phyloP scores from a whole-genome alignment of 2,329 filamentous ascomycete genomes.

The Fusarium sp. region DNA sequence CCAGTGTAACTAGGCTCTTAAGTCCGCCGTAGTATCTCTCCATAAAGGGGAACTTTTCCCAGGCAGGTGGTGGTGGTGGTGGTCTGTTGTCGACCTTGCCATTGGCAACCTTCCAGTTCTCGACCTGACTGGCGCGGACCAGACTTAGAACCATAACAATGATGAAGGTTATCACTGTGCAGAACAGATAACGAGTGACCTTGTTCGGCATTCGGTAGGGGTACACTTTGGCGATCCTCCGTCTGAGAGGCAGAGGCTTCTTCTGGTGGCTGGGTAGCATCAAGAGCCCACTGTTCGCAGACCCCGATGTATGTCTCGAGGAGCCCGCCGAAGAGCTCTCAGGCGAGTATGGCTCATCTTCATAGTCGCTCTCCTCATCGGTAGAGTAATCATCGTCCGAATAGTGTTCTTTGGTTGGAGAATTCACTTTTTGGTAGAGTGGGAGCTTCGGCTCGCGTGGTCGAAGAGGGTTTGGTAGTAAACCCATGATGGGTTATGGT shows the following conservation, averaged over 20 bases:
- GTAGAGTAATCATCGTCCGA: slow-evolving; percentile 64
- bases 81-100: slow-evolving; percentile 60
- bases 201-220: slow-evolving; percentile 76
- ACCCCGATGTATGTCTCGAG: slow-evolving; percentile 66
- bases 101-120: slow-evolving; percentile 72
- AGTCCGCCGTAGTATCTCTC: slow-evolving; percentile 92
- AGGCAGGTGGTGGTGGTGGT: slow-evolving; percentile 74
- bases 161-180: slow-evolving; percentile 75
- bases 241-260: slow-evolving; percentile 35
- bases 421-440: slow-evolving; percentile 61
- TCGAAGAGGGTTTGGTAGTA: slow-evolving; percentile 62
- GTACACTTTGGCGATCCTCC: slow-evolving; percentile 47
- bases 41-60: slow-evolving; percentile 89
- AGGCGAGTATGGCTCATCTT: slow-evolving; percentile 58
- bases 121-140: slow-evolving; percentile 77
- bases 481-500: slow-evolving; percentile 58
- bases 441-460: slow-evolving; percentile 63
- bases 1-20: slow-evolving; percentile 73
- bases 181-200: slow-evolving; percentile 82
- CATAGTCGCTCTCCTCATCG: slow-evolving; percentile 60
- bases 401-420: slow-evolving; percentile 62
- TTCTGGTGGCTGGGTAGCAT: slow-evolving; percentile 58
- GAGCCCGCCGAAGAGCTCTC: slow-evolving; percentile 60
- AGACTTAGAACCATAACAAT: slow-evolving; percentile 82
- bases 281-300: slow-evolving; percentile 57